Base-by-base conservation (phyloP, 305 asterid species). In the Fraxinus albicans region DNA sequence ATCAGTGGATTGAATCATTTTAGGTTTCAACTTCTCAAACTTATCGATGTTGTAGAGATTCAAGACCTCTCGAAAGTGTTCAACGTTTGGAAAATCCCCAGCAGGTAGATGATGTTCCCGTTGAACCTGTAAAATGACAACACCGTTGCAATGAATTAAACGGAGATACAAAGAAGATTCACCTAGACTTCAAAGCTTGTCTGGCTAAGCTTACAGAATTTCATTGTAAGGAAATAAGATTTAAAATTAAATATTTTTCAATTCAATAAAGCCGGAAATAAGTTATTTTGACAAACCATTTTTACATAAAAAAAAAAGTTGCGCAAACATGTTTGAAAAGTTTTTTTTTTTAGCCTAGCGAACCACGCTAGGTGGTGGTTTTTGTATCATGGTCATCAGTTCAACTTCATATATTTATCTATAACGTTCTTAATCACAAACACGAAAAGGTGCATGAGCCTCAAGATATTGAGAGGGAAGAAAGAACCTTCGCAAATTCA, bases 21-120 rank as follows among this genome's bases (percentile, higher is more conserved):
- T 96, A 1, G 96, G 93, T 79, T 93, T 96, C 92, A 94, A 80
- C 90, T 92, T 96, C 92, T 96, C 99, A 65, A 96, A 96, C 83
- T 88, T 96, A 65, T 96, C 99, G 10, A 96, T 83, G 85, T 73
- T 96, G 87, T 96, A 96, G 9, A 97, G 95, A 72, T 92, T 86
- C 83, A 94, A 80, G 1, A 83, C 84, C 69, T 91, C 95, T 86
- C 84, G 91, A 72, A 91, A 96, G 17, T 96, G 96, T 72, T 94
- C 99, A 0, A 89, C 90, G 8, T 90, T 91, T 1, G 99, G 99
- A 84, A 96, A 94, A 89, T 96, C 99, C 27, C 98, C 99, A 0
- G 94, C 94, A 0, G 98, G 98, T 67, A 94, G 88, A 88, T 92
- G 99, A 77, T 86, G 87, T 79, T 96, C 99, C 86, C 97, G 88